Conservation (phyloP, 1,139 yeast species). For the Fermentozyma sake region DNA sequence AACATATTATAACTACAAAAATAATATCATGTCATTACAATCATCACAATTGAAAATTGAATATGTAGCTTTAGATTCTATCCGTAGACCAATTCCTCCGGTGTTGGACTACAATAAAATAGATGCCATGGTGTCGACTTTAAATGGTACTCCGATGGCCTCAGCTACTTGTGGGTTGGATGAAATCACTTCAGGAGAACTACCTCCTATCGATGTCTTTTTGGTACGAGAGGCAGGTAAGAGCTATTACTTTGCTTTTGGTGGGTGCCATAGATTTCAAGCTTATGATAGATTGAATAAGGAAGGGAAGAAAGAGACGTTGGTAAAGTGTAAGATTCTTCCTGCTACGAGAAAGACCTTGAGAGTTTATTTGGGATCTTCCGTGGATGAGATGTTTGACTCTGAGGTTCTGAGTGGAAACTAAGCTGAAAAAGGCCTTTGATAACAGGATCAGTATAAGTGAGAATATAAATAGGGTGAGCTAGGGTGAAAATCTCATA, state of each 20-base stretch:
- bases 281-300: conserved; percentile 53
- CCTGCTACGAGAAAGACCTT: conserved; percentile 67
- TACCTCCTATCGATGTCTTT: conserved; percentile 76
- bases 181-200: conserved; percentile 55
- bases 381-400: conserved; percentile 54
- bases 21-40: conserved; percentile 31
- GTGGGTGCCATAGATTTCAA: conserved; percentile 82
- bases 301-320: conserved; percentile 24
- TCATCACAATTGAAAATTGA: conserved; percentile 40
- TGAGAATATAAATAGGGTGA: too few species aligned
- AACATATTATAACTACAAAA: too few species aligned
- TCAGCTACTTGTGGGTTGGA: conserved; percentile 59
- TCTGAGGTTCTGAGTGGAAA: too few species aligned
- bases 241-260: conserved; percentile 70
- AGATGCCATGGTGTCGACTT: conserved; percentile 73
- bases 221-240: conserved; percentile 59
- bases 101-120: conserved; percentile 70
- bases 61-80: conserved; percentile 59
- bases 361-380: conserved; percentile 58
- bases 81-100: conserved; percentile 79
- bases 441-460: too few species aligned
- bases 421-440: too few species aligned
- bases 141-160: conserved; percentile 59
- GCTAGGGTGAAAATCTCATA: too few species aligned
- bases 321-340: conserved; percentile 60